A percentile compares a stretch with the other conserved stretches of the same genome.
Evolutionary conservation across 2,329 filamentous ascomycete genomes (phyloP).

Genomic region (Sarocladium brachiariae): DNA sequence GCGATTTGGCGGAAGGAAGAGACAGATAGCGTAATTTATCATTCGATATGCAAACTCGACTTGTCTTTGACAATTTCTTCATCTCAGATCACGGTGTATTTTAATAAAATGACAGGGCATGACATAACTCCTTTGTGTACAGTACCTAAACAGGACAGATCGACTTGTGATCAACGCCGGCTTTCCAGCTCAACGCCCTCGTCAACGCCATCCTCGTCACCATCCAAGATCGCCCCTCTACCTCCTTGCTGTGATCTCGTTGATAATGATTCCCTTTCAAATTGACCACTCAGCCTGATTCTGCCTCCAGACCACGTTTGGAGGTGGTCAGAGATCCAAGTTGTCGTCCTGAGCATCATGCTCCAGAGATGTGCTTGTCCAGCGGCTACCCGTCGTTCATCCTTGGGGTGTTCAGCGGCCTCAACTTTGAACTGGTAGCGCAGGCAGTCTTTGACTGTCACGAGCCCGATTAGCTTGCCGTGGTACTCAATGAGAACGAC

Average conservation of each 20-base stretch:
- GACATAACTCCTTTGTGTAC: neutral
- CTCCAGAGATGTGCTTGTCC: conserved; percentile 61
- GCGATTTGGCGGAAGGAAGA: conserved; percentile 18
- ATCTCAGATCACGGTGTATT: too few relatives aligned
- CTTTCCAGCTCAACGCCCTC: conserved; percentile 38
- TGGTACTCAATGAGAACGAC: conserved; percentile 91
- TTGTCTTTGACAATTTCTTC: too few relatives aligned
- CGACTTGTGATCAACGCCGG: conserved; percentile 19
- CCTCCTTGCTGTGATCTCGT: conserved; percentile 39
- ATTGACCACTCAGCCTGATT: conserved; percentile 41
- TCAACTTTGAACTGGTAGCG: conserved; percentile 98
- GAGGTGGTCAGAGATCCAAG: conserved; percentile 54
- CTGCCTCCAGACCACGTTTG: conserved; percentile 47
- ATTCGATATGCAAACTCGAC: neutral
- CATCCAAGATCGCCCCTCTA: conserved; percentile 31
- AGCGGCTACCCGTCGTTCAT: conserved; percentile 48
- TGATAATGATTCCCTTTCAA: conserved; percentile 25
- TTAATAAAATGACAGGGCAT: neutral
- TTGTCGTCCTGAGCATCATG: conserved; percentile 42
- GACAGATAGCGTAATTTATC: neutral
- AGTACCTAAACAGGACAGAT: too few relatives aligned
- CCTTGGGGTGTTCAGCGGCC: conserved; percentile 66
- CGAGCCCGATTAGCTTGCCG: conserved; percentile 73
- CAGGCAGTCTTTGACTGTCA: conserved; percentile 94
- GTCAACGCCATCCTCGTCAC: conserved; percentile 33